Conservation (phyloP, 306 rosid species). For the Senna tora region DNA sequence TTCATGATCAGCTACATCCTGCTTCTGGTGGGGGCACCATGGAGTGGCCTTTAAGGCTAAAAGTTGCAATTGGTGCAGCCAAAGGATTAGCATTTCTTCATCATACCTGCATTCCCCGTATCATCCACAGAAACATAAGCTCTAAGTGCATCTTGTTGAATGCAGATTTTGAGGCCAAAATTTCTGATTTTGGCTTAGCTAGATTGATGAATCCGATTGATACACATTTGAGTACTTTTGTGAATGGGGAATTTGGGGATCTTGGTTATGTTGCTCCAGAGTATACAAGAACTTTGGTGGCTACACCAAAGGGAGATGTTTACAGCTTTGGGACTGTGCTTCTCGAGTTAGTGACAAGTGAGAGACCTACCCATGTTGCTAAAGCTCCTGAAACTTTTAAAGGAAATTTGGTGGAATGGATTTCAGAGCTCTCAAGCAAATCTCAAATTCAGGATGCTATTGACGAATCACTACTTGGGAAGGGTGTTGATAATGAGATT, state of each 20-base stretch:
- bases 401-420: constrained; percentile 89
- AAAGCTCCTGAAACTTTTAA: constrained; percentile 81
- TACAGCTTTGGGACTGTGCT: constrained; percentile 90
- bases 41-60: constrained; percentile 86
- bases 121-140: constrained; percentile 91
- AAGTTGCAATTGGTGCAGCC: constrained; percentile 88
- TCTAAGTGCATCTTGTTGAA: constrained; percentile 89
- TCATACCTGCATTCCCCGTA: constrained; percentile 92
- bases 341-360: constrained; percentile 91
- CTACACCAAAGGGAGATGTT: constrained; percentile 91
- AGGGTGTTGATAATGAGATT: constrained; percentile 68
- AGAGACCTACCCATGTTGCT: constrained; percentile 68
- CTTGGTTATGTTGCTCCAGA: constrained; percentile 96
- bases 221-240: constrained; percentile 96
- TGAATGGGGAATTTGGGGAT: constrained; percentile 96
- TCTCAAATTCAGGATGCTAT: constrained; percentile 61
- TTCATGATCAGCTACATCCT: constrained; percentile 73
- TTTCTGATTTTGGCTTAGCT: constrained; percentile 96
- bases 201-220: constrained; percentile 93
- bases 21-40: constrained; percentile 45
- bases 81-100: constrained; percentile 95
- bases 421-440: constrained; percentile 49
- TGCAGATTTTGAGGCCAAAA: constrained; percentile 72
- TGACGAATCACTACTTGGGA: constrained; percentile 65
- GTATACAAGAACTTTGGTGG: constrained; percentile 79